A percentile compares a stretch with the other conserved stretches of the same genome.
These are phyloP conservation scores for Hypoxylon sp. DNA, from an alignment of 2,329 filamentous ascomycete genomes.

Conservation along the genomic window DNA sequence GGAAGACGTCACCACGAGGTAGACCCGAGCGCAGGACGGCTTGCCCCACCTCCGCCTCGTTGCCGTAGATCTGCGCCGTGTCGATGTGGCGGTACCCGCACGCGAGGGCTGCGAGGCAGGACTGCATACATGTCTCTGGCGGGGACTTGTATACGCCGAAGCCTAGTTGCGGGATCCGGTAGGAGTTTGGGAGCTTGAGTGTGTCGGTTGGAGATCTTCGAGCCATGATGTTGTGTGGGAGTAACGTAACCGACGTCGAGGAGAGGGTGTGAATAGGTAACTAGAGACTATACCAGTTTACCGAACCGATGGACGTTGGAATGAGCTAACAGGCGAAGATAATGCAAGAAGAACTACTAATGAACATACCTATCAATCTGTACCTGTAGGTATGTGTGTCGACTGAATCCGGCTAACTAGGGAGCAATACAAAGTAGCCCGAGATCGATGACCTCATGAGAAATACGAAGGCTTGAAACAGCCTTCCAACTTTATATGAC, in stretches of 20 bases:
- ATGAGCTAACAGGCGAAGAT: neutral
- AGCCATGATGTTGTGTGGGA: neutral
- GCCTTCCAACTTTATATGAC: neutral
- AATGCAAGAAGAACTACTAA: too few relatives aligned
- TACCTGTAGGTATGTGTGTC: neutral
- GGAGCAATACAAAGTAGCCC: neutral
- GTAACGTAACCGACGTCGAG: neutral
- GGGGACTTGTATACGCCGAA: slow-evolving; percentile 78
- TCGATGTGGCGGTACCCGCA: slow-evolving; percentile 74
- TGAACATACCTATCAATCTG: too few relatives aligned
- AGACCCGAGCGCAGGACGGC: slow-evolving; percentile 70
- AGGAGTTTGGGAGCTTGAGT: slow-evolving; percentile 63
- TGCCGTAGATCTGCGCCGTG: slow-evolving; percentile 73
- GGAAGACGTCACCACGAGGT: slow-evolving; percentile 69
- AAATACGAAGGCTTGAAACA: neutral
- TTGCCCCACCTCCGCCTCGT: slow-evolving; percentile 75
- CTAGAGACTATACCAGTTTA: neutral
- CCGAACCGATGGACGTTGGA: neutral
- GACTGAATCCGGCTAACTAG: neutral
- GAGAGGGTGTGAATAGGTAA: neutral
- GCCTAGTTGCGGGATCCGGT: slow-evolving; percentile 73
- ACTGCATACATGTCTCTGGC: slow-evolving; percentile 65
- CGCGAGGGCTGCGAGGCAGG: slow-evolving; percentile 69
- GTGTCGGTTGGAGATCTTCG: slow-evolving; percentile 55
- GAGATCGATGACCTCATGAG: neutral